Evolutionary conservation across 192 early-diverging fungal species (phyloP), one percentile per base, ranked within the genome.

Genomic region (Entomortierella beljakovae): DNA sequence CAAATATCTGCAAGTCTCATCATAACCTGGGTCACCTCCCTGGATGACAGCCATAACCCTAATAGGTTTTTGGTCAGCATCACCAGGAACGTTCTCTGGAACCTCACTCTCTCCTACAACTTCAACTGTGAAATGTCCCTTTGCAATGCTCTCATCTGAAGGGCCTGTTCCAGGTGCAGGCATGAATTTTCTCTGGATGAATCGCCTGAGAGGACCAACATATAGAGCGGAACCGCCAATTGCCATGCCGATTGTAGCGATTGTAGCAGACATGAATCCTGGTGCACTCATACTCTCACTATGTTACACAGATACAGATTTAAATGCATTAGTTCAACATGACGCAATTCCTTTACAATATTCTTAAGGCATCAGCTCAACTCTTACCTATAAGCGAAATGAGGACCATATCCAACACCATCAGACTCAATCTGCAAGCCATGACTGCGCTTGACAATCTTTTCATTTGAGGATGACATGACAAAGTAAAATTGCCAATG

Each of bases 1-100:
- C 26, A 96, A 69, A 84, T 94, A 93, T 48, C 87, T 86, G 56
- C 88, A 88, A 1, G 94, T 96, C 67, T 94, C 94, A 31, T 83
- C 83, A 80, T 98, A 98, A 2, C 95, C 94, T 11, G 94, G 91
- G 64, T 97, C 96, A 22, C 83, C 84, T 16, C 84, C 84, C 6
- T 80, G 66, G 23, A 57, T 31, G 48, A 71, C 57, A 16, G 64
- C 57, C n/a, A 64, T 32, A 33, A 42, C 67, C 16, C 54, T 37
- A 28, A 56, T 15, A 29, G 65, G 53, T 22, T 59, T 37, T 28
- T 32, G 34, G 37, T 62, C 31, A 29, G 61, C 35, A 35, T 38
- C 80, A 13, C 74, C 74, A 33, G 82, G 81, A 55, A 84, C 73
- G 6, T 82, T 84, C 40, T 86, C 84, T 16, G 80, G 82, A 28